phyloP scores from a whole-genome alignment of 2,329 filamentous ascomycete species.

The Geosmithia flava region DNA sequence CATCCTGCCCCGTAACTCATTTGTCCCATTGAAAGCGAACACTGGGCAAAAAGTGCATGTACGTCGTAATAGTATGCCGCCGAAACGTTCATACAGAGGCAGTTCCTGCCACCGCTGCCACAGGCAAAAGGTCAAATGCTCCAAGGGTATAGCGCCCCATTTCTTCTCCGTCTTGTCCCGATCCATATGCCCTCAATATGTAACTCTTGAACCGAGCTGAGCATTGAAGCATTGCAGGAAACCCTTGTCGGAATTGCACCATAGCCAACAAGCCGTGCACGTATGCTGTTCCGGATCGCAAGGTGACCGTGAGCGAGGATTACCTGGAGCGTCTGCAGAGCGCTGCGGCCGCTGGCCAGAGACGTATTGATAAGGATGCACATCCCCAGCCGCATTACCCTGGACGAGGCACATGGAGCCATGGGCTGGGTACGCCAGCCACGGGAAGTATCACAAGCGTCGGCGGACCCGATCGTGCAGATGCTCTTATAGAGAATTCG shows the following conservation, averaged over 20 bases:
- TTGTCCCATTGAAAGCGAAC: too few relatives aligned
- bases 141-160: too few relatives aligned
- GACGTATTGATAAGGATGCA: too few relatives aligned
- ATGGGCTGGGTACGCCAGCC: too few relatives aligned
- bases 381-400: too few relatives aligned
- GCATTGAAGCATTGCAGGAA: neutral
- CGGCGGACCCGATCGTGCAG: neutral
- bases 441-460: too few relatives aligned
- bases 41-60: too few relatives aligned
- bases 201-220: neutral
- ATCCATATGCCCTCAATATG: too few relatives aligned
- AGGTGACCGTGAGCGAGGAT: neutral
- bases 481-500: neutral
- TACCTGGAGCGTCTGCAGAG: neutral
- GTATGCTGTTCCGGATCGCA: neutral
- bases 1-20: too few relatives aligned
- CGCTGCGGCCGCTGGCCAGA: neutral
- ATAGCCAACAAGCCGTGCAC: neutral
- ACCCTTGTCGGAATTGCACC: neutral
- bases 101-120: neutral
- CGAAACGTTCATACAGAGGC: too few relatives aligned
- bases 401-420: neutral
- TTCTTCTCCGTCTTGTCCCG: too few relatives aligned
- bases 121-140: neutral
- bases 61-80: too few relatives aligned